Base-by-base conservation (phyloP, 257 asterid genomes). In the Przewalskia tangutica region DNA sequence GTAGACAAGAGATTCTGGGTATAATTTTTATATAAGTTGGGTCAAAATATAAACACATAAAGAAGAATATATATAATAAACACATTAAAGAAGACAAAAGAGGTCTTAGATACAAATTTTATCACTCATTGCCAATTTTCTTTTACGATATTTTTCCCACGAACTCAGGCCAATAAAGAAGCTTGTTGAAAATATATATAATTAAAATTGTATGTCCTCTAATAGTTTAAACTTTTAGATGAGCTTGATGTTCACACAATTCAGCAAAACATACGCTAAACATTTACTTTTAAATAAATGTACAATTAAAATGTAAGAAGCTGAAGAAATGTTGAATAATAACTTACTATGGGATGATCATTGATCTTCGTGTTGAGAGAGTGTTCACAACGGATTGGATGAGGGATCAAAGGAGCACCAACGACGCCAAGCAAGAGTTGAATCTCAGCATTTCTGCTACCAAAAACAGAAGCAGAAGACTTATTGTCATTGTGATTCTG, bases 381-480 rank as follows among this genome's bases (percentile, higher is more conserved):
- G 54, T 70, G 56, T 5, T 70, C 56, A 6, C 0, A 70, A 18
- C 77, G 77, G 56, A 70, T 70, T 0, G 77, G 77, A 44, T 44
- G 77, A 70, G 77, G 77, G 38, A 70, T 70, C 14, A 70, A 18
- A n/a, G 77, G 77, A 10, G 77, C 77, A 42, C 77, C 77, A 70
- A 70, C 77, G 0, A 70, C 38, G 3, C 77, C 77, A 7, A 70
- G 77, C 56, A 70, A 70, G n/a, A 70, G 77, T 11, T 70, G 56
- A 70, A 70, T 70, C 23, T 70, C 56, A 70, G 77, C 77, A 44
- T 70, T 14, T 18, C 77, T 55, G 77, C 77, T 70, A 44, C 77
- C 77, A 18, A 70, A 70, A 18, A 70, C 56, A 17, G 77, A 70
- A 70, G 77, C 77, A 12, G 77, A 38, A 9, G 77, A 70, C 77